phyloP scores from a whole-genome alignment of 169 alveolate species.

The Eimeria sp. region DNA sequence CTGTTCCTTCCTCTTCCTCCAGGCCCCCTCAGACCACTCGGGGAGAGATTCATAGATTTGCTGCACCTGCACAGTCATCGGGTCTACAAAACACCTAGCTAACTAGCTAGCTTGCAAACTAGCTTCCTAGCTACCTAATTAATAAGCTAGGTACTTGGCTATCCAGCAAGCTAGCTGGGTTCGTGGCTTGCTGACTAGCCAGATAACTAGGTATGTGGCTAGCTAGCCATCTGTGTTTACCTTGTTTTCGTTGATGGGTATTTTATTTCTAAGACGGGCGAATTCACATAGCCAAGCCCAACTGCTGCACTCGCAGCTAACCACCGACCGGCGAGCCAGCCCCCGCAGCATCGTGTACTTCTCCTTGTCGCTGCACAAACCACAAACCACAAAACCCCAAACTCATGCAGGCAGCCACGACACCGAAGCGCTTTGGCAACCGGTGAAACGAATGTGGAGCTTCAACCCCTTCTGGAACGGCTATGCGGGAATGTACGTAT shows the following conservation, averaged over 20 bases:
- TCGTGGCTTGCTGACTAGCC: no score
- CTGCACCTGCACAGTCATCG: slow-evolving; percentile 18
- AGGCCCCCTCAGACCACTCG: slow-evolving; percentile 73
- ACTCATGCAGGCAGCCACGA: no score
- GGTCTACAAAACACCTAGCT: slow-evolving; percentile 3
- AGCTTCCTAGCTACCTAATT: no score
- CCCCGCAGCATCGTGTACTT: slow-evolving; percentile 90
- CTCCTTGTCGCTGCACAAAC: slow-evolving; percentile 83
- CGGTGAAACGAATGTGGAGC: no score
- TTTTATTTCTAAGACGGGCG: slow-evolving; percentile 91
- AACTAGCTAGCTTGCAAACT: slow-evolving; percentile 38
- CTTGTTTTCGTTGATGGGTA: slow-evolving; percentile 88
- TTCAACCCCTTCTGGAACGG: background rate
- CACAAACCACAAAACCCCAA: no score
- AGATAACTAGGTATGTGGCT: no score
- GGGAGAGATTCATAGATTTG: slow-evolving; percentile 40
- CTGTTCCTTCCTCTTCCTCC: slow-evolving; percentile 20
- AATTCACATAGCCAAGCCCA: slow-evolving; percentile 94
- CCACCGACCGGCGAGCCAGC: slow-evolving; percentile 91
- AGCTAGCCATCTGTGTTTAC: background rate
- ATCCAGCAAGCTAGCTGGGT: no score
- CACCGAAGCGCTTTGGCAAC: background rate
- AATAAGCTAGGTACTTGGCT: no score
- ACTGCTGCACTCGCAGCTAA: slow-evolving; percentile 92
- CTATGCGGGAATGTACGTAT: background rate